Evolutionary conservation across 2,329 filamentous ascomycete genomes (phyloP).

Genomic region (Dryadomyces sulphureus): DNA sequence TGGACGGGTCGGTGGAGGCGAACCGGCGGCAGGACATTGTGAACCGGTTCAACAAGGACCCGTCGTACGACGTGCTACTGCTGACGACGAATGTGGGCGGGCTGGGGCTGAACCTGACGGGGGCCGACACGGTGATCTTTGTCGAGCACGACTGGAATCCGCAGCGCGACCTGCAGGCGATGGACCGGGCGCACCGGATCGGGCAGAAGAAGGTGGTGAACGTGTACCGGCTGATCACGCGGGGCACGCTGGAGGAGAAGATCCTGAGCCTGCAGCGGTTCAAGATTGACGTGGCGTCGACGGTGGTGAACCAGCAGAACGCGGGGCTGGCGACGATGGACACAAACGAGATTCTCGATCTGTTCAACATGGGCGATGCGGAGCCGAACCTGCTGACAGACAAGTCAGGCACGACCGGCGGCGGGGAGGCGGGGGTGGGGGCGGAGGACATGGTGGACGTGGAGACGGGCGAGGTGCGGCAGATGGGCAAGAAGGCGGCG

Average conservation of each 20-base stretch:
- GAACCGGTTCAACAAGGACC: slow-evolving; percentile 97
- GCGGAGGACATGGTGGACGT: slow-evolving; percentile 86
- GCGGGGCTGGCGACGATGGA: slow-evolving; percentile 91
- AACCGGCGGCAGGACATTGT: slow-evolving; percentile 93
- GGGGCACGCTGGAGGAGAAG: slow-evolving; percentile 95
- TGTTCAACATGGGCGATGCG: slow-evolving; percentile 81
- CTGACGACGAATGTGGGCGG: slow-evolving; percentile 93
- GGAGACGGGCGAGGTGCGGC: slow-evolving; percentile 78
- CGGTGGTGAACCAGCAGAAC: slow-evolving; percentile 98
- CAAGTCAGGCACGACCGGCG: slow-evolving; percentile 30
- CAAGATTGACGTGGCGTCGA: slow-evolving; percentile 97
- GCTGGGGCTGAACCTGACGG: slow-evolving; percentile 85
- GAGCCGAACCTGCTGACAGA: slow-evolving; percentile 51
- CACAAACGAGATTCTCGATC: slow-evolving; percentile 91
- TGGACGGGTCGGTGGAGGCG: slow-evolving; percentile 86
- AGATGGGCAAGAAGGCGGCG: slow-evolving; percentile 84
- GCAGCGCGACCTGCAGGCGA: slow-evolving; percentile 94
- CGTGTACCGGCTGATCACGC: slow-evolving; percentile 90
- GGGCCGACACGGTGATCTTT: slow-evolving; percentile 96
- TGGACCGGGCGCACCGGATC: slow-evolving; percentile 96
- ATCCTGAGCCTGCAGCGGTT: slow-evolving; percentile 95
- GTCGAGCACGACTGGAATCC: slow-evolving; percentile 99
- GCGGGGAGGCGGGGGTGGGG: slow-evolving; percentile 35
- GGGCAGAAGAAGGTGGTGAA: slow-evolving; percentile 99
- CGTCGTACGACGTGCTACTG: slow-evolving; percentile 85